These are phyloP conservation scores for Rhizopus sp. DNA, from an alignment of 371 early-diverging fungal genomes.

Conservation along the genomic window DNA sequence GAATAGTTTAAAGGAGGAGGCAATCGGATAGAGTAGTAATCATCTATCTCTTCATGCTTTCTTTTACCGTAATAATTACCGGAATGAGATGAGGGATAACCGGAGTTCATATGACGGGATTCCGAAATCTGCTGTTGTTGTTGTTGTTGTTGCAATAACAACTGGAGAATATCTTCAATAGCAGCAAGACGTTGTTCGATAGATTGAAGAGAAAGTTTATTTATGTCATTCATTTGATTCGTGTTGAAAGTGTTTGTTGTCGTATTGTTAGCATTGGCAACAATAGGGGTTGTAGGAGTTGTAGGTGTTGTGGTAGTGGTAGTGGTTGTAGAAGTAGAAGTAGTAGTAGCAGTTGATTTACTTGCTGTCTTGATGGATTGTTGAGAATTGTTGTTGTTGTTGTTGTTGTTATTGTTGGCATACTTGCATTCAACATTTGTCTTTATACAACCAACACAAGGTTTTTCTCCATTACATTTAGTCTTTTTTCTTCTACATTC, in stretches of 20 bases:
- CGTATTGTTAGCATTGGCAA: constrained; percentile 1
- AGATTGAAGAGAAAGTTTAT: constrained; percentile 29
- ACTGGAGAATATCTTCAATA: constrained; percentile 43
- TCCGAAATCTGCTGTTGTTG: constrained; percentile 7
- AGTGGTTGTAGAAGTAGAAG: constrained; percentile 1
- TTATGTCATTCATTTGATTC: constrained; percentile 3
- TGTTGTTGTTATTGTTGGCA: constrained; percentile 27
- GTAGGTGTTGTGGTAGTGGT: no score
- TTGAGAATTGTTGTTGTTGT: constrained; percentile 6
- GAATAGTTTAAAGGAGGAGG: constrained; percentile 23
- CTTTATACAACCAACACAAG: constrained; percentile 39
- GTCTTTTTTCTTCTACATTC: constrained; percentile 28
- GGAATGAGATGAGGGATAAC: constrained; percentile 16
- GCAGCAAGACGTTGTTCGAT: constrained; percentile 43
- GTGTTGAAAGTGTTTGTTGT: constrained; percentile 1
- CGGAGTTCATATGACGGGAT: constrained; percentile 6
- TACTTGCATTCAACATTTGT: constrained; percentile 45
- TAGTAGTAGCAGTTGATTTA: constrained; percentile 5
- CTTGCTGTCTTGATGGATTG: not conserved
- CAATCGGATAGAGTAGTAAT: constrained; percentile 10
- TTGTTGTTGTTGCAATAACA: no score
- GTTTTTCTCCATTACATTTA: constrained; percentile 35
- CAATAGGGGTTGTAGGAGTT: constrained; percentile 4
- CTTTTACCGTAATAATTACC: constrained; percentile 24
- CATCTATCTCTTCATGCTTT: constrained; percentile 8